Percentiles rank a stretch among this genome's conserved stretches.
Conservation (phyloP, 805 yeast genomes). For the Candida palmyrensis region DNA sequence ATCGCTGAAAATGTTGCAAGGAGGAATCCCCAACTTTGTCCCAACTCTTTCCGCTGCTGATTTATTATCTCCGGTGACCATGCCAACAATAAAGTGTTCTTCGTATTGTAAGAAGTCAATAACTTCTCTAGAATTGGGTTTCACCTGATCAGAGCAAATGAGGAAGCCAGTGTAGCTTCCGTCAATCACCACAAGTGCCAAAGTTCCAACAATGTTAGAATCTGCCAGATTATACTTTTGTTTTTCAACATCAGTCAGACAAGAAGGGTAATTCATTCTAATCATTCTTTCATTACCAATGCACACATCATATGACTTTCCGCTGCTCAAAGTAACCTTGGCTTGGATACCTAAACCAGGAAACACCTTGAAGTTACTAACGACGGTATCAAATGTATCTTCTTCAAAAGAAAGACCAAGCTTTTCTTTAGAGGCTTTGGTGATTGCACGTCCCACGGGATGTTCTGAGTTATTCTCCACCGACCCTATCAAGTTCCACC, state of each 20-base stretch:
- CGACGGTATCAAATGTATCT: conserved; percentile 24
- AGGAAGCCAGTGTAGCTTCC: conserved; percentile 57
- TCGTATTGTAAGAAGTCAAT: conserved; percentile 46
- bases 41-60: conserved; percentile 65
- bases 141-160: conserved; percentile 62
- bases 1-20: conserved; percentile 63
- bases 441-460: conserved; percentile 77
- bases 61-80: conserved; percentile 85
- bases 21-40: conserved; percentile 57
- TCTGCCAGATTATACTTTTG: conserved; percentile 11
- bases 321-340: conserved; percentile 23
- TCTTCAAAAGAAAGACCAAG: conserved; percentile 26
- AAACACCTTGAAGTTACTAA: conserved; percentile 30
- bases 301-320: conserved; percentile 24
- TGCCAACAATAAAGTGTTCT: conserved; percentile 60
- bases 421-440: conserved; percentile 25
- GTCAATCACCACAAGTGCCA: conserved; percentile 56
- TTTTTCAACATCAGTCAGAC: conserved; percentile 9
- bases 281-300: conserved; percentile 53
- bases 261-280: conserved; percentile 9
- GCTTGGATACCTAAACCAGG: conserved; percentile 46
- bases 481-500: conserved; percentile 53
- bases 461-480: conserved; percentile 77
- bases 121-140: conserved; percentile 59
- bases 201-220: conserved; percentile 40